Percentiles rank a stretch among this genome's conserved stretches.
These are phyloP conservation scores for Trichoderma sp. DNA, from an alignment of 2,329 filamentous ascomycete genomes.

Conservation along the genomic window DNA sequence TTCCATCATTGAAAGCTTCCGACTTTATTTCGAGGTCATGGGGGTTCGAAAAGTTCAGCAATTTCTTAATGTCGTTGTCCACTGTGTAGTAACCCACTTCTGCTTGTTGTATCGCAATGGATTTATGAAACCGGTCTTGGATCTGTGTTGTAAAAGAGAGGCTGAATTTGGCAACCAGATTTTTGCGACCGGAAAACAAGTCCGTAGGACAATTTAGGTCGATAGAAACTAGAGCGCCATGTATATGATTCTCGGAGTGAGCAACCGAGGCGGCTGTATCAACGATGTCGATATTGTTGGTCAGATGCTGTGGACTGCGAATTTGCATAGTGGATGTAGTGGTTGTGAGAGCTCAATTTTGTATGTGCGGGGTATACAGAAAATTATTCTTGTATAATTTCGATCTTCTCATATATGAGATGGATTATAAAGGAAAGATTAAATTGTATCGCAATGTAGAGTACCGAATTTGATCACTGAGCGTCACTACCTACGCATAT, in stretches of 20 bases:
- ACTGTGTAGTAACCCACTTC: neutral
- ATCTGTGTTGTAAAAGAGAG: neutral
- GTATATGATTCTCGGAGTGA: neutral
- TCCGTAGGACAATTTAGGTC: neutral
- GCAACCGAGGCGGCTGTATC: neutral
- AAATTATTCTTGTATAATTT: too few species aligned
- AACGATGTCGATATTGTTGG: neutral
- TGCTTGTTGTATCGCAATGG: neutral
- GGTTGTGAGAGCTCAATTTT: neutral
- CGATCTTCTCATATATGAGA: too few species aligned
- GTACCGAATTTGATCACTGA: neutral
- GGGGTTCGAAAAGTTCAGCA: neutral
- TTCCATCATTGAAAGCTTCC: accelerated
- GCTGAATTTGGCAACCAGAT: neutral
- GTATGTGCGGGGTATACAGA: too few species aligned
- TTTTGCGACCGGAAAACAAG: neutral
- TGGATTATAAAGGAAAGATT: neutral
- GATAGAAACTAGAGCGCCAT: neutral
- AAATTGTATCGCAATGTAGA: neutral
- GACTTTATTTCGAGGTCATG: neutral
- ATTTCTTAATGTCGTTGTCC: neutral
- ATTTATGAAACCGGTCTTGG: neutral
- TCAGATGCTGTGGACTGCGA: neutral
- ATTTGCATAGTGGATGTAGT: neutral
- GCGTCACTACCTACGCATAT: neutral